Conservation (phyloP, 2,329 filamentous ascomycete species). For the Lasiodiplodia citricola region DNA sequence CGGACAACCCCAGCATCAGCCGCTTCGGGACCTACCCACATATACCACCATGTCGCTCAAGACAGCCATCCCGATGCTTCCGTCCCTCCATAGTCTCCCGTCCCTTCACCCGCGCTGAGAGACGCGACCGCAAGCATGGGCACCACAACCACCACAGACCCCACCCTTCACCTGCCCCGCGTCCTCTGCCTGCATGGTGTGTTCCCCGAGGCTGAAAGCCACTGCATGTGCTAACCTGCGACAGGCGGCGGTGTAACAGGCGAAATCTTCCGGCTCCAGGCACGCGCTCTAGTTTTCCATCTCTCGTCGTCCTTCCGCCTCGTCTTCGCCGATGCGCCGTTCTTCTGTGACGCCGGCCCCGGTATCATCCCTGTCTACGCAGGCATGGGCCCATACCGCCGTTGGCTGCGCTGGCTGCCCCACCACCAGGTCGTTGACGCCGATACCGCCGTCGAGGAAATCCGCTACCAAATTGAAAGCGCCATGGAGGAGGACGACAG, state of each 20-base stretch:
- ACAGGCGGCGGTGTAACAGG: slow-evolving; percentile 71
- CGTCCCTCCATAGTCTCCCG: background rate
- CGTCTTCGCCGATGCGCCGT: slow-evolving; percentile 74
- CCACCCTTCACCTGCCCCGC: slow-evolving; percentile 59
- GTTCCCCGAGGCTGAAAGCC: background rate
- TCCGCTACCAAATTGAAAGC: slow-evolving; percentile 51
- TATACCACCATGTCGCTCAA: slow-evolving; percentile 8
- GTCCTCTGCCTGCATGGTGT: slow-evolving; percentile 76
- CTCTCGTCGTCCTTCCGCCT: slow-evolving; percentile 68
- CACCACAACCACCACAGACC: slow-evolving; percentile 34
- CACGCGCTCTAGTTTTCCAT: slow-evolving; percentile 59
- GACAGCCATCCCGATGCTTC: background rate
- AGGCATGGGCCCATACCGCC: slow-evolving; percentile 67
- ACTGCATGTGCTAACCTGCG: background rate
- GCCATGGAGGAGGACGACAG: slow-evolving; percentile 53
- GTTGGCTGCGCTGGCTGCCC: slow-evolving; percentile 68
- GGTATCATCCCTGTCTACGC: slow-evolving; percentile 70
- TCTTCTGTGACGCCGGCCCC: slow-evolving; percentile 64
- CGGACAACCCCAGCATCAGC: slow-evolving; percentile 6
- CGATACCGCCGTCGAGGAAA: slow-evolving; percentile 53
- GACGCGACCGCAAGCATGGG: slow-evolving; percentile 12
- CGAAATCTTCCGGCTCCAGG: slow-evolving; percentile 71
- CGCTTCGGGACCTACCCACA: background rate
- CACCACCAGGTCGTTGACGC: slow-evolving; percentile 62
- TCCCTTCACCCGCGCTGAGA: background rate